phyloP scores from a whole-genome alignment of 2,329 filamentous ascomycete species.

The Fusarium gaditjirri region DNA sequence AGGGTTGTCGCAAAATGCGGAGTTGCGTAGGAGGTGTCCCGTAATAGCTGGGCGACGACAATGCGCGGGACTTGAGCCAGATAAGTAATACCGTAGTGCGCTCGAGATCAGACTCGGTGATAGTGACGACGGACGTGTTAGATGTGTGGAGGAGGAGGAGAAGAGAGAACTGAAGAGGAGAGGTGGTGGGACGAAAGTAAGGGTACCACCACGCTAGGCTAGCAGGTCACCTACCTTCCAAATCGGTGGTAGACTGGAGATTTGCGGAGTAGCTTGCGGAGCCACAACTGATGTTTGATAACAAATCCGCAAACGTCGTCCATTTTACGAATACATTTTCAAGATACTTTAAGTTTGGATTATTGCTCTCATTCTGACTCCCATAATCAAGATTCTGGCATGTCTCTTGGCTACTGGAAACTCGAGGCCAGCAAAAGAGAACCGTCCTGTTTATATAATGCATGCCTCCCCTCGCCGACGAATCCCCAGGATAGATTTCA shows the following conservation, averaged over 20 bases:
- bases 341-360: not conserved
- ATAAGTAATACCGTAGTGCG: conserved; percentile 12
- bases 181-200: conserved; percentile 21
- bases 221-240: conserved; percentile 40
- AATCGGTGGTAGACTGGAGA: conserved; percentile 40
- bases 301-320: not conserved
- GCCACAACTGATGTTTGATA: not conserved
- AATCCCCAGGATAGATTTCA: not conserved
- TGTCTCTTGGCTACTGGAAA: not conserved
- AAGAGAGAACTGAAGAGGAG: conserved; percentile 19
- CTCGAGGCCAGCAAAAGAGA: not conserved
- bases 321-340: not conserved
- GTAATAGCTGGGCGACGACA: not conserved
- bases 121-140: conserved; percentile 3
- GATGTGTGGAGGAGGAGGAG: conserved; percentile 14
- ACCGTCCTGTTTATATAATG: not conserved
- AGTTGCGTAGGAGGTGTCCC: not conserved
- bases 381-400: not conserved
- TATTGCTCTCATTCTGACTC: not conserved
- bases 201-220: conserved; percentile 14
- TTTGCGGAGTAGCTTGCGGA: conserved; percentile 7
- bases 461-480: not conserved
- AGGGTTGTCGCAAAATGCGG: conserved; percentile 22
- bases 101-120: conserved; percentile 10
- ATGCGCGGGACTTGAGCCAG: conserved; percentile 3